Conservation (phyloP, 2,329 filamentous ascomycete species). For the Raffaelea arxii region DNA sequence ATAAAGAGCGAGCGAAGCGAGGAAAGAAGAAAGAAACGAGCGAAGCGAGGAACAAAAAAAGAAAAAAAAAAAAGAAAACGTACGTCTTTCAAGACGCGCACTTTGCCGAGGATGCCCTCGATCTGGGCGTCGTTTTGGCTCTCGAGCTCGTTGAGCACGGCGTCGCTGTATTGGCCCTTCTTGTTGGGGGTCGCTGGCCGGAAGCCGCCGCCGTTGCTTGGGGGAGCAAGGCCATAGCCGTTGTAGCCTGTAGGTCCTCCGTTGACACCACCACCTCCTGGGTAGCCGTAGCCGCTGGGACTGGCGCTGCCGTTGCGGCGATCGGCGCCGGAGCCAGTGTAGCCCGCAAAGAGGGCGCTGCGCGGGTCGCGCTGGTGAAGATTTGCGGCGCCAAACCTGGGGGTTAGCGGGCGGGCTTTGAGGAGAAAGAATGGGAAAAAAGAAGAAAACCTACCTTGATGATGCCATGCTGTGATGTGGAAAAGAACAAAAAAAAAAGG, state of each 20-base stretch:
- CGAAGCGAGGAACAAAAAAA: too few relatives aligned
- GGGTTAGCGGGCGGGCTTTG: background rate
- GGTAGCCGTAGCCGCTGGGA: slow-evolving; percentile 45
- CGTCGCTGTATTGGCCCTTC: slow-evolving; percentile 82
- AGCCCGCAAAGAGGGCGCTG: slow-evolving; percentile 67
- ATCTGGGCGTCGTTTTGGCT: slow-evolving; percentile 90
- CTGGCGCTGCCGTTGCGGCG: slow-evolving; percentile 34
- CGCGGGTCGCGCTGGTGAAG: slow-evolving; percentile 66
- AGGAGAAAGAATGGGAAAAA: background rate
- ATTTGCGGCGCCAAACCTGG: slow-evolving; percentile 56
- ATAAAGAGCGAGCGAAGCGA: background rate
- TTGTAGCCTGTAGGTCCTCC: slow-evolving; percentile 23
- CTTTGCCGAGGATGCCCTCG: slow-evolving; percentile 83
- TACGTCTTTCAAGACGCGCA: slow-evolving; percentile 81
- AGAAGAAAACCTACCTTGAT: slow-evolving; percentile 8
- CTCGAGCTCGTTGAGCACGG: slow-evolving; percentile 86
- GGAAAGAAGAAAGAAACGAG: slow-evolving; percentile 5
- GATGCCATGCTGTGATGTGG: slow-evolving; percentile 10
- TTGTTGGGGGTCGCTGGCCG: slow-evolving; percentile 63
- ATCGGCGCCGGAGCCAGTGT: slow-evolving; percentile 45
- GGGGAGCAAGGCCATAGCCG: slow-evolving; percentile 23
- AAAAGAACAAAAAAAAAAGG: background rate
- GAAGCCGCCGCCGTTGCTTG: slow-evolving; percentile 32
- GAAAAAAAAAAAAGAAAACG: too few relatives aligned
- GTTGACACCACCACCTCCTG: slow-evolving; percentile 14